Evolutionary conservation across 2,329 filamentous ascomycete genomes (phyloP).

Genomic region (Xylaria sp.): DNA sequence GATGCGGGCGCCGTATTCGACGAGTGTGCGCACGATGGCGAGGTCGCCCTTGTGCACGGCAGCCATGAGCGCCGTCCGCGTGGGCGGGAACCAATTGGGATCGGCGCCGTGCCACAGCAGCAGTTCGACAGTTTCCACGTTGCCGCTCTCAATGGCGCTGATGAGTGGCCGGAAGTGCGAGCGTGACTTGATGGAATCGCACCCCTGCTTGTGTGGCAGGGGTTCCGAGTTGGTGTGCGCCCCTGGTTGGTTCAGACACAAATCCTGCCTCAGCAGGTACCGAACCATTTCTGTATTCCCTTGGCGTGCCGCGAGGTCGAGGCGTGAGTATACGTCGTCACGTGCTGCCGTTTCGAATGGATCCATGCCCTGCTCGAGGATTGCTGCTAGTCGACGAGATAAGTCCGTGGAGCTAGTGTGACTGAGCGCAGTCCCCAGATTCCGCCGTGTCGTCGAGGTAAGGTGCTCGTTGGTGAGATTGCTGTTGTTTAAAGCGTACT

Average conservation of each 20-base stretch:
- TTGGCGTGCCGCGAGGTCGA: conserved; percentile 35
- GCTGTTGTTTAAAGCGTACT: conserved; percentile 38
- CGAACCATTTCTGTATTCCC: conserved; percentile 38
- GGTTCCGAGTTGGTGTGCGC: conserved; percentile 30
- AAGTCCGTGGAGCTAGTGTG: conserved; percentile 22
- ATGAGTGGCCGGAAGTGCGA: conserved; percentile 34
- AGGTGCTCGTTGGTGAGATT: conserved; percentile 30
- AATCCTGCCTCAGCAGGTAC: conserved; percentile 31
- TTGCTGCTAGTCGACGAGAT: conserved; percentile 17
- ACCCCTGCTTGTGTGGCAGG: conserved; percentile 29
- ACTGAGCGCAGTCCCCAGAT: conserved; percentile 33
- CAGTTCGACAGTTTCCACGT: conserved; percentile 35
- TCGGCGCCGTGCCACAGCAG: conserved; percentile 39
- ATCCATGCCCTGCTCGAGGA: conserved; percentile 30
- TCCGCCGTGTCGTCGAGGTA: conserved; percentile 33
- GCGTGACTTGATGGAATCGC: conserved; percentile 24
- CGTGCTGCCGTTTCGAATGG: conserved; percentile 30
- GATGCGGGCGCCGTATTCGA: conserved; percentile 38
- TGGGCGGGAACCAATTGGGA: conserved; percentile 39
- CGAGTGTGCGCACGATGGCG: conserved; percentile 36
- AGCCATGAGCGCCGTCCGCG: conserved; percentile 36
- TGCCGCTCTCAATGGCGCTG: conserved; percentile 39
- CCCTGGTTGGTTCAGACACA: conserved; percentile 34
- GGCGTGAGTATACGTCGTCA: conserved; percentile 32
- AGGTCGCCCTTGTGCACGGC: conserved; percentile 37